Conservation (phyloP, 2,329 filamentous ascomycete species). For the Colletotrichum sp. region DNA sequence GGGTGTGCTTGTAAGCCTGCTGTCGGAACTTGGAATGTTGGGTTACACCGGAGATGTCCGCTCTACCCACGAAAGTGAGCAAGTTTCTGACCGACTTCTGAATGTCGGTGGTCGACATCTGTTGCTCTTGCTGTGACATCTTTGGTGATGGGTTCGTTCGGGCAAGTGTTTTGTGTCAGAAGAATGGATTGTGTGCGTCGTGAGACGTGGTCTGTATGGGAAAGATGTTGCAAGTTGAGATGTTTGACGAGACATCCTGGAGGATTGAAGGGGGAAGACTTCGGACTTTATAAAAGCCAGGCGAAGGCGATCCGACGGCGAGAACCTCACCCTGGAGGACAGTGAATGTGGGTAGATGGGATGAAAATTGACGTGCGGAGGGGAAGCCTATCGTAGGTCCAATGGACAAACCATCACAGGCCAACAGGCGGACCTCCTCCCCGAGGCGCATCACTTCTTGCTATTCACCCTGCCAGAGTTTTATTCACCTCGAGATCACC, state of each 20-base stretch:
- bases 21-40: not conserved
- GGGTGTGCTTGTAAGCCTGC: not conserved
- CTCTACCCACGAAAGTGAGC: not conserved
- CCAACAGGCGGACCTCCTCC: fast-evolving
- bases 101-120: not conserved
- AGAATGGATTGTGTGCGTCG: not conserved
- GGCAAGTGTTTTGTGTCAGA: not conserved
- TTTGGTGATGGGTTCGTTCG: not conserved
- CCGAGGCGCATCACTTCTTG: not conserved
- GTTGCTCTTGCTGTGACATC: not conserved
- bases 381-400: not conserved
- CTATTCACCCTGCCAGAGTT: not conserved
- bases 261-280: not conserved
- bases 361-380: fast-evolving
- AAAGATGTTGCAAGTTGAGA: not conserved
- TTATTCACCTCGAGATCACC: not conserved
- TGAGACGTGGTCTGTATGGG: not conserved
- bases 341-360: not conserved
- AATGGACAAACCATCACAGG: fast-evolving
- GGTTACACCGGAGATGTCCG: fast-evolving
- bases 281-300: not conserved
- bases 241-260: not conserved
- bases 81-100: not conserved
- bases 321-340: not conserved
- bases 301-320: fast-evolving